A percentile compares a stretch with the other conserved stretches of the same genome.
Conservation (phyloP, 1,284 basidiomycete species). For the Neolentinus lepideus region DNA sequence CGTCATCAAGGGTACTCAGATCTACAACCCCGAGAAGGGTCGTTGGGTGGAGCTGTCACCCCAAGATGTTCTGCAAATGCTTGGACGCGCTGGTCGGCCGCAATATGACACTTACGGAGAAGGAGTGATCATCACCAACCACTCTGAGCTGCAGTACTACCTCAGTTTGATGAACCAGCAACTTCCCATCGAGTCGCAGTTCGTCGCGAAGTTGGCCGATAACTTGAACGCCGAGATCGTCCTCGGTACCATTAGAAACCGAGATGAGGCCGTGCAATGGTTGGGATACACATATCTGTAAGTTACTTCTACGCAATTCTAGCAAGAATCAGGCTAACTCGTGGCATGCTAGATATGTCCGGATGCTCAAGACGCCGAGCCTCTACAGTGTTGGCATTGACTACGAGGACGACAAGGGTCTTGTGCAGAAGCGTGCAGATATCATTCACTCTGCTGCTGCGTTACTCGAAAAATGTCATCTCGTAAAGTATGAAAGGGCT, state of each 20-base stretch:
- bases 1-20: constrained; percentile 99
- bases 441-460: constrained; percentile 93
- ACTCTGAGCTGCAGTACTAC: constrained; percentile 96
- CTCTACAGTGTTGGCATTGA: constrained; percentile 89
- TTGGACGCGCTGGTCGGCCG: constrained; percentile 95
- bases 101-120: constrained; percentile 98
- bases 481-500: constrained; percentile 90
- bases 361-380: constrained; percentile 88
- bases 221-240: constrained; percentile 98
- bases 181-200: constrained; percentile 95
- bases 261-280: constrained; percentile 98
- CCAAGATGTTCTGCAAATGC: constrained; percentile 98
- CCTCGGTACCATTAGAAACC: constrained; percentile 89
- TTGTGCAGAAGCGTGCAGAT: constrained; percentile 94
- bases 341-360: constrained; percentile 66
- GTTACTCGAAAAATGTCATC: constrained; percentile 88
- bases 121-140: constrained; percentile 98
- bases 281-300: constrained; percentile 91
- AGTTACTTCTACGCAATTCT: constrained; percentile 23
- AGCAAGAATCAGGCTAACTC: neutral
- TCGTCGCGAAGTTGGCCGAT: constrained; percentile 89
- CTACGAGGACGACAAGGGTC: constrained; percentile 78
- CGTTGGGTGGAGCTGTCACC: constrained; percentile 95
- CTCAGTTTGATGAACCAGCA: constrained; percentile 92
- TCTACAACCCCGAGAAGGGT: constrained; percentile 99